Evolutionary conservation across 2,329 filamentous ascomycete genomes (phyloP).

Genomic region (Exserohilum rostratum): DNA sequence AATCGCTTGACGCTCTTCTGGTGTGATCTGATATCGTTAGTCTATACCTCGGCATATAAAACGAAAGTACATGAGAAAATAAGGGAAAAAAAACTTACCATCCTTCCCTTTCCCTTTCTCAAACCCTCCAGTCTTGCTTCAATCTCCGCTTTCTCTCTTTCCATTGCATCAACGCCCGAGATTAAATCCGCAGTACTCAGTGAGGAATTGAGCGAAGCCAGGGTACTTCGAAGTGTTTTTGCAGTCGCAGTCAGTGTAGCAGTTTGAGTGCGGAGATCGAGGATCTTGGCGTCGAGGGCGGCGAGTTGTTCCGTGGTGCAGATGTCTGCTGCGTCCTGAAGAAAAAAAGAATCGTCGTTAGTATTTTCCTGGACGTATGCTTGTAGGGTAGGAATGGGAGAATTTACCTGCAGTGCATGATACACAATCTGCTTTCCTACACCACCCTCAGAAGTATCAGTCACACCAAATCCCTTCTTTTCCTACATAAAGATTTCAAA

Average conservation of each 20-base stretch:
- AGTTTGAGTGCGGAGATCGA: conserved; percentile 54
- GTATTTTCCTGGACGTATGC: too few relatives aligned
- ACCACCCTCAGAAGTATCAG: not conserved
- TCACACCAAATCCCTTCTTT: not conserved
- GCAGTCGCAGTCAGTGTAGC: conserved; percentile 53
- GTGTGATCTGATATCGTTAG: conserved; percentile 10
- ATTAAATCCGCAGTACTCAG: conserved; percentile 60
- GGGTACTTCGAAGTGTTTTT: conserved; percentile 56
- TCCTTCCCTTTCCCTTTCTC: conserved; percentile 50
- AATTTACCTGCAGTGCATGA: conserved; percentile 57
- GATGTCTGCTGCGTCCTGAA: conserved; percentile 57
- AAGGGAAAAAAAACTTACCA: conserved; percentile 45
- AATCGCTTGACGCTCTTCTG: conserved; percentile 55
- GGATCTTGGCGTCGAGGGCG: conserved; percentile 57
- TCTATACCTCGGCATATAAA: too few relatives aligned
- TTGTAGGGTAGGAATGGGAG: not conserved
- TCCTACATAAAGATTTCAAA: not conserved
- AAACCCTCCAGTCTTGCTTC: conserved; percentile 50
- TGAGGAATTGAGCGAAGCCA: conserved; percentile 54
- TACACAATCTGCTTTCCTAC: conserved; percentile 68
- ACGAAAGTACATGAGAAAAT: too few relatives aligned
- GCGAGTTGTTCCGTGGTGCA: conserved; percentile 57
- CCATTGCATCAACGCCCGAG: conserved; percentile 51
- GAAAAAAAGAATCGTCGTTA: too few relatives aligned
- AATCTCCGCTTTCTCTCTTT: conserved; percentile 53